Evolutionary conservation across 441 rosid genomes (phyloP).

Genomic region (Dalechampia spathulata): DNA sequence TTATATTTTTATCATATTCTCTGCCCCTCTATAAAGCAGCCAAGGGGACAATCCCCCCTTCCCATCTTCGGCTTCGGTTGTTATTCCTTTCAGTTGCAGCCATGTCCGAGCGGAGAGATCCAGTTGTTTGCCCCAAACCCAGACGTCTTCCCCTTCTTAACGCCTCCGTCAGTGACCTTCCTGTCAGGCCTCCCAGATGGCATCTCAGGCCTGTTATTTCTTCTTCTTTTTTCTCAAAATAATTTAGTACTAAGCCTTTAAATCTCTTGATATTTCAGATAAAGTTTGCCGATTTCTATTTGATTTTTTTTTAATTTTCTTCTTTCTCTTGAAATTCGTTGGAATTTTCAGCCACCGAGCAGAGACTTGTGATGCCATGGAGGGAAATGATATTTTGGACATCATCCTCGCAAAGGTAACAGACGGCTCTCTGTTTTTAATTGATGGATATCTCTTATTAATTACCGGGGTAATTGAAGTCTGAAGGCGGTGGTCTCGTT

Average conservation of each 20-base stretch:
- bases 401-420: constrained; percentile 64
- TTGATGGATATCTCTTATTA: background rate
- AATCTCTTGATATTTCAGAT: background rate
- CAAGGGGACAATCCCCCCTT: no score
- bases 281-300: background rate
- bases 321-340: background rate
- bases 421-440: no score
- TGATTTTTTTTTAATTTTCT: background rate
- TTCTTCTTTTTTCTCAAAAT: no score
- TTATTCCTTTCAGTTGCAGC: constrained; percentile 5
- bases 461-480: background rate
- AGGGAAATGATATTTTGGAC: constrained; percentile 59
- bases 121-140: constrained; percentile 75
- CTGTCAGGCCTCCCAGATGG: constrained; percentile 54
- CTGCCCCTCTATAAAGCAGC: background rate
- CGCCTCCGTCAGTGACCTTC: constrained; percentile 29
- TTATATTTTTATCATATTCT: background rate
- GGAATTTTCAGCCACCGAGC: constrained; percentile 53
- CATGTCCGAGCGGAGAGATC: constrained; percentile 32
- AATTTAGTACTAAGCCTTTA: background rate
- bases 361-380: constrained; percentile 48
- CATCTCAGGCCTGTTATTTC: constrained; percentile 76
- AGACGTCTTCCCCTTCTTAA: constrained; percentile 48
- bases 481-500: no score
- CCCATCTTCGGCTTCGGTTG: background rate